Evolutionary conservation across 2,329 filamentous ascomycete genomes (phyloP), one percentile per base, ranked within the genome.

Genomic region (Teratosphaeria gauchensis): DNA sequence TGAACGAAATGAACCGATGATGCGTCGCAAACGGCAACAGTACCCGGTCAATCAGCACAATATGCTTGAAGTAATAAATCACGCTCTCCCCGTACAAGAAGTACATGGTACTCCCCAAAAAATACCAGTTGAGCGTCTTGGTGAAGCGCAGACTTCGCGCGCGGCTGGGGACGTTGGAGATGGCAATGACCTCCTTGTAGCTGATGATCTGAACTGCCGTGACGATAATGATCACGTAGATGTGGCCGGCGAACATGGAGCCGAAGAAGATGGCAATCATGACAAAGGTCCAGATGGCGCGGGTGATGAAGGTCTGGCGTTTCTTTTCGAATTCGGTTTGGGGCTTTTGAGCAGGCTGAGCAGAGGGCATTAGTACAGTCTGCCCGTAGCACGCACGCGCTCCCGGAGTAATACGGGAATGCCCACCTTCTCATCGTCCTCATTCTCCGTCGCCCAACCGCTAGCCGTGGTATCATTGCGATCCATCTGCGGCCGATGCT

Each of bases 51-150:
- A 99, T 92, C 60, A 99, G 79, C 51, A 99, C 86, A 65, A 99
- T 92, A 73, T 99, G 94, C 82, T 99, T 99, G 78, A 99, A 99
- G 77, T 99, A 99, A 79, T 99, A 99, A 70, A 99, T 96, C 71
- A 99, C 92, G 69, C 90, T 96, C 77, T 99, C 94, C 71, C 94
- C 94, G 72, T 99, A 99, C 55, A 99, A 81, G 68, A 96, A 99
- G 80, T 99, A 99, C 92, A 99, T 97, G 66, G 92, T 96, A 30
- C 89, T 90, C n/a, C 91, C 94, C 57, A 99, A 82, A 80, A 95
- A 99, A 76, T 99, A 99, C 94, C 94, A 99, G 76, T 97, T 97
- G 68, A 99, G 80, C 65, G 90, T 91, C 79, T 96, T 96, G 65
- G 92, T 96, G 68, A 95, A 95, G 60, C 88, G 88, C 61, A 99